These are phyloP conservation scores for Volvox carteri DNA, from an alignment of 163 green algal species.

Conservation along the genomic window DNA sequence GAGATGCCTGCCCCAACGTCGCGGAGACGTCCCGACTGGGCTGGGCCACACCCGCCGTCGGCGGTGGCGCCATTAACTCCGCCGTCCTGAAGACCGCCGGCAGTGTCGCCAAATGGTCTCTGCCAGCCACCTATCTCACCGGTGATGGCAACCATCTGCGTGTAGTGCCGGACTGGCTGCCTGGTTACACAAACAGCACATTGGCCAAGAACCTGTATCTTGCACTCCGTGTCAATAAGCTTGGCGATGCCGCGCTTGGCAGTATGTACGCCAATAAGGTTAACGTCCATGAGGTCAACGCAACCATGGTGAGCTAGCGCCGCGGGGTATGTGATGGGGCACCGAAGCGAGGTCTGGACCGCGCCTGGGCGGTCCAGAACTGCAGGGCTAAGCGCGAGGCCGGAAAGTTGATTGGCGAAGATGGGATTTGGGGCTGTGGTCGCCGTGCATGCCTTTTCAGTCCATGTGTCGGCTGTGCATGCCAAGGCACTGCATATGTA, in stretches of 20 bases:
- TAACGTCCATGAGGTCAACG: constrained; percentile 33
- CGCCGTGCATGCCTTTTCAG: too few species aligned
- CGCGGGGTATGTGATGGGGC: too few species aligned
- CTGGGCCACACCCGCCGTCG: not conserved
- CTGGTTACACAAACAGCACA: not conserved
- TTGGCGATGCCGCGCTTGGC: not conserved
- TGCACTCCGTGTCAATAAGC: not conserved
- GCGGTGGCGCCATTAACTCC: not conserved
- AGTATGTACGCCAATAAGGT: not conserved
- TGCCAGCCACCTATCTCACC: constrained; percentile 16
- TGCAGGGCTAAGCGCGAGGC: not conserved
- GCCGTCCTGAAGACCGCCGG: not conserved
- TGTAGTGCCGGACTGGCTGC: not conserved
- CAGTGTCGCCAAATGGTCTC: not conserved
- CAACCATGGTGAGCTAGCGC: constrained; percentile 19
- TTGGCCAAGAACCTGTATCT: not conserved
- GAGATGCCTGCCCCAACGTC: constrained; percentile 21
- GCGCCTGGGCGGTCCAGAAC: not conserved
- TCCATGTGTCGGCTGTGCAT: too few species aligned
- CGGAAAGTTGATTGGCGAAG: not conserved
- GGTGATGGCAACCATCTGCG: not conserved
- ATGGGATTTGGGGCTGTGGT: too few species aligned
- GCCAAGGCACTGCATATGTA: too few species aligned
- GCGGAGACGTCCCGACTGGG: constrained; percentile 8
- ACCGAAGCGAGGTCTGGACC: not conserved